Percentiles rank a stretch among this genome's conserved stretches.
phyloP scores from a whole-genome alignment of 805 yeast species.

The Ogataea polymorpha region DNA sequence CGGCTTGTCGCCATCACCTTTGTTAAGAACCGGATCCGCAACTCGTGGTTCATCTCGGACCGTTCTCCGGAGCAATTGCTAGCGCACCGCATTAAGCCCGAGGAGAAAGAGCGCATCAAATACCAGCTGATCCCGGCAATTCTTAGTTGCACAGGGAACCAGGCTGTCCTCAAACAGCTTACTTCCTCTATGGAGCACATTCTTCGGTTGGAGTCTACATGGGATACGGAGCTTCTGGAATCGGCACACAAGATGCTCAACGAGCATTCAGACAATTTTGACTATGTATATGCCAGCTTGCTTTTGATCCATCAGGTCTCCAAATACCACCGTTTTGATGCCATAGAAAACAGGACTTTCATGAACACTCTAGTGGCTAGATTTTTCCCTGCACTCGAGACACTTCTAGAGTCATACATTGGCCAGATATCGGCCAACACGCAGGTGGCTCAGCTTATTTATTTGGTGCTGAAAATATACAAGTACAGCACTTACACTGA shows the following conservation, averaged over 20 bases:
- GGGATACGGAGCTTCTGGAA: slow-evolving; percentile 52
- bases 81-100: slow-evolving; percentile 30
- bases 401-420: slow-evolving; percentile 51
- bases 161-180: slow-evolving; percentile 51
- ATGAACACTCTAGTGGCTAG: slow-evolving; percentile 53
- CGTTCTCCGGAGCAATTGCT: slow-evolving; percentile 21
- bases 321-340: slow-evolving; percentile 70
- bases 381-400: slow-evolving; percentile 63
- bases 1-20: slow-evolving; percentile 76
- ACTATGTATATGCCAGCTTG: slow-evolving; percentile 60
- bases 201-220: slow-evolving; percentile 42
- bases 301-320: slow-evolving; percentile 67
- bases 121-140: slow-evolving; percentile 61
- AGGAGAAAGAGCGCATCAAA: slow-evolving; percentile 66
- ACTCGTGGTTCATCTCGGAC: slow-evolving; percentile 53
- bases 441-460: slow-evolving; percentile 61
- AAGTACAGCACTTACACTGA: slow-evolving; percentile 74
- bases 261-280: slow-evolving; percentile 37
- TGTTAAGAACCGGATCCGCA: slow-evolving; percentile 69
- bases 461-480: slow-evolving; percentile 68
- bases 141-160: slow-evolving; percentile 39
- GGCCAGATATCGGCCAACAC: slow-evolving; percentile 24
- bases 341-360: slow-evolving; percentile 42
- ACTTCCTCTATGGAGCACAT: slow-evolving; percentile 56
- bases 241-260: slow-evolving; percentile 44